A percentile compares a stretch with the other conserved stretches of the same genome.
Conservation (phyloP, 2,329 filamentous ascomycete species). For the Fusarium sororula region DNA sequence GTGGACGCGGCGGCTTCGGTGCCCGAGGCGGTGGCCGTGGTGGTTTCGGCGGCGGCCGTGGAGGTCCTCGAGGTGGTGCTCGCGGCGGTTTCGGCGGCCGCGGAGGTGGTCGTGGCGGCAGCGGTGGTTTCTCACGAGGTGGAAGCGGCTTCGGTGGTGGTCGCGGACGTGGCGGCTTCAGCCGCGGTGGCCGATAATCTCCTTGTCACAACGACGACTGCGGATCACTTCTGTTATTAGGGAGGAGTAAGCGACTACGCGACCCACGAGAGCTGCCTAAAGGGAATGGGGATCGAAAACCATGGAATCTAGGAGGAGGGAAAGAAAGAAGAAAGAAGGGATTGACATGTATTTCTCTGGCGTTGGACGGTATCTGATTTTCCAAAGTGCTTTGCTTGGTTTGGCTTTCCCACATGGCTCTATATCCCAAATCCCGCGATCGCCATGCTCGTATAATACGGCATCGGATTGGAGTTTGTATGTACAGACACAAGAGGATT, state of each 20-base stretch:
- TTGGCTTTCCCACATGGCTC: slow-evolving; percentile 29
- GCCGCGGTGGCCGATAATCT: slow-evolving; percentile 40
- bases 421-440: slow-evolving; percentile 33
- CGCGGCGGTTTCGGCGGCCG: slow-evolving; percentile 35
- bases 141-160: slow-evolving; percentile 42
- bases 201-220: not conserved
- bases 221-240: slow-evolving; percentile 8
- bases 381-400: slow-evolving; percentile 33
- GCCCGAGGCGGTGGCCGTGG: slow-evolving; percentile 47
- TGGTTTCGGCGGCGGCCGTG: slow-evolving; percentile 48
- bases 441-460: slow-evolving; percentile 22
- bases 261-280: slow-evolving; percentile 29
- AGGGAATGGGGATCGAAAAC: not conserved
- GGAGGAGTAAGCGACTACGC: slow-evolving; percentile 15
- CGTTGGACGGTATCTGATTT: slow-evolving; percentile 37
- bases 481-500: slow-evolving; percentile 41
- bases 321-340: slow-evolving; percentile 23
- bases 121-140: slow-evolving; percentile 38
- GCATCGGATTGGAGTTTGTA: slow-evolving; percentile 43
- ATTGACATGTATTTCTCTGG: slow-evolving; percentile 36
- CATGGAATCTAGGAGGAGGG: slow-evolving; percentile 12
- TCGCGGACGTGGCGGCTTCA: slow-evolving; percentile 44
- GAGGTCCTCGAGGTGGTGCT: slow-evolving; percentile 47
- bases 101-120: slow-evolving; percentile 38
- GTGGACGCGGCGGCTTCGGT: slow-evolving; percentile 49